phyloP scores from a whole-genome alignment of 768 basidiomycete genomes.

The Fistulinella prunicolor region DNA sequence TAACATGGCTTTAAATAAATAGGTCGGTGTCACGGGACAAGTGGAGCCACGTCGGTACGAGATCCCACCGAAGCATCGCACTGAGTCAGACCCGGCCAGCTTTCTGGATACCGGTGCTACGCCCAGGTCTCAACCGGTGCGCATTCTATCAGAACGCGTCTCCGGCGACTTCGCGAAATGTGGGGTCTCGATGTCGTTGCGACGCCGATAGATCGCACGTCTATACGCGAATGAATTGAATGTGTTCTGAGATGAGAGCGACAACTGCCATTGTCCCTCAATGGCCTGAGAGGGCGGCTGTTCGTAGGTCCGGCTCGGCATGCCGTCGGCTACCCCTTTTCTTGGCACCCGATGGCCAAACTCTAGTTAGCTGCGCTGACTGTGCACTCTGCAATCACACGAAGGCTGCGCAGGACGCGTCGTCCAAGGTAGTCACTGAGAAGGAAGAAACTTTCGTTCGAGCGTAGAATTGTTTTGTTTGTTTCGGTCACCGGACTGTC shows the following conservation, averaged over 20 bases:
- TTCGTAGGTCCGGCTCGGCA: conserved; percentile 1
- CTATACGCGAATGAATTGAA: not conserved
- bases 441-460: too few relatives aligned
- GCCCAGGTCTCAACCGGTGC: not conserved
- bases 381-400: conserved; percentile 6
- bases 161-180: not conserved
- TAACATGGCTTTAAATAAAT: not conserved
- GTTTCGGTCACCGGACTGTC: too few relatives aligned
- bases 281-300: conserved; percentile 11
- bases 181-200: too few relatives aligned
- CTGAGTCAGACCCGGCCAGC: conserved; percentile 21
- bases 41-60: not conserved
- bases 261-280: not conserved
- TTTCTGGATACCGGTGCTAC: conserved; percentile 8
- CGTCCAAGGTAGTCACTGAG: too few relatives aligned
- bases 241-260: not conserved
- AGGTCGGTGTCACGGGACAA: not conserved
- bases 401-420: conserved; percentile 3
- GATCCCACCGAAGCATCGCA: not conserved
- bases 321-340: conserved; percentile 9
- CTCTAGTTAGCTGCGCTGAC: not conserved
- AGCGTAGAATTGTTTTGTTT: too few relatives aligned
- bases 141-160: not conserved
- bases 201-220: not conserved
- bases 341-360: conserved; percentile 4